Conservation (phyloP, 2,329 filamentous ascomycete genomes). For the Fusarium sp. region DNA sequence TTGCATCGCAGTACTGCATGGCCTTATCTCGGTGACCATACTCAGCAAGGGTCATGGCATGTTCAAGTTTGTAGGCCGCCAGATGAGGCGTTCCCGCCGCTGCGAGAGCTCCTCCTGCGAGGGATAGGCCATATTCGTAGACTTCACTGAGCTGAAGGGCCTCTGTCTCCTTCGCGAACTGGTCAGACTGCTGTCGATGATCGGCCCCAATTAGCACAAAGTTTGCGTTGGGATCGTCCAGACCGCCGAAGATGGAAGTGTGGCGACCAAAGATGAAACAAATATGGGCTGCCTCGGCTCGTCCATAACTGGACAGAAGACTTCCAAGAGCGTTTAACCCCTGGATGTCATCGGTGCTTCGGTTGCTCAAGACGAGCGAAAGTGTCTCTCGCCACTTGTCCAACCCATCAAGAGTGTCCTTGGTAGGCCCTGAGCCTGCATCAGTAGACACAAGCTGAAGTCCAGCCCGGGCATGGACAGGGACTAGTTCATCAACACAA, state of each 20-base stretch:
- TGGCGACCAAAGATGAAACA: constrained; percentile 90
- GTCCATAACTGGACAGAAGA: constrained; percentile 86
- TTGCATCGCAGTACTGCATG: constrained; percentile 90
- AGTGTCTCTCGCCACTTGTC: constrained; percentile 96
- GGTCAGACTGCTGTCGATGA: constrained; percentile 78
- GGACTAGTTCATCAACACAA: constrained; percentile 95
- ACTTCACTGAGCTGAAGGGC: constrained; percentile 95
- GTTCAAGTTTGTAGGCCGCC: constrained; percentile 90
- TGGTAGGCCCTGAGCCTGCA: constrained; percentile 70
- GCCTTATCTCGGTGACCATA: constrained; percentile 87
- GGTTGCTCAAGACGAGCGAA: constrained; percentile 87
- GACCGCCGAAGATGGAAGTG: constrained; percentile 80
- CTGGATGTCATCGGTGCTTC: constrained; percentile 82
- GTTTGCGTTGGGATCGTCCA: constrained; percentile 83
- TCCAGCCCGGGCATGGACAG: constrained; percentile 90
- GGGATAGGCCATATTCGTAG: constrained; percentile 89
- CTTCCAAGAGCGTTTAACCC: constrained; percentile 86
- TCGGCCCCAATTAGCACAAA: constrained; percentile 91
- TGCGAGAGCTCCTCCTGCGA: constrained; percentile 70
- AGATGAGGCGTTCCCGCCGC: constrained; percentile 81
- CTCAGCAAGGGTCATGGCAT: constrained; percentile 88
- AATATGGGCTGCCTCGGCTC: constrained; percentile 91
- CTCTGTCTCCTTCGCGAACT: constrained; percentile 85
- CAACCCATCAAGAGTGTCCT: constrained; percentile 85
- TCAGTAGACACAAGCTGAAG: constrained; percentile 90